These are phyloP conservation scores for Colletotrichum neosansevieriae DNA, from an alignment of 2,329 filamentous ascomycete genomes.

Conservation along the genomic window DNA sequence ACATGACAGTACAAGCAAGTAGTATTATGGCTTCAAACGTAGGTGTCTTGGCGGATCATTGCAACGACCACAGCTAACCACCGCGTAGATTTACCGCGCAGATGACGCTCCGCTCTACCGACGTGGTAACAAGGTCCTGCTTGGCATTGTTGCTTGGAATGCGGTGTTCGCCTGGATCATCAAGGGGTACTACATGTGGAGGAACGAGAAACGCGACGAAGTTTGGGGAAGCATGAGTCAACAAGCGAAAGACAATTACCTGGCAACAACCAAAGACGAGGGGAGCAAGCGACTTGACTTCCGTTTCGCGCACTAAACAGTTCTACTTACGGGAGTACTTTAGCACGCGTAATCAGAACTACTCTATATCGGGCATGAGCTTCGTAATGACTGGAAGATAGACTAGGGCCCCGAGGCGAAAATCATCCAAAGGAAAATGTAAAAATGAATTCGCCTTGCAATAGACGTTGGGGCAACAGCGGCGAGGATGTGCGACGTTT, in stretches of 20 bases:
- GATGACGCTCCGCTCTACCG: conserved; percentile 62
- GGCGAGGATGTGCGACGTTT: too few relatives aligned
- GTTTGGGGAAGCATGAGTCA: conserved; percentile 47
- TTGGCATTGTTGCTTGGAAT: conserved; percentile 54
- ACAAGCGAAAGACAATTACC: conserved; percentile 52
- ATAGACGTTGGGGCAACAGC: too few relatives aligned
- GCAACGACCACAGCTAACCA: background rate
- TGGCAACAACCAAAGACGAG: conserved; percentile 55
- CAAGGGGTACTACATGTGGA: conserved; percentile 49
- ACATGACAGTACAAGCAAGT: too few relatives aligned
- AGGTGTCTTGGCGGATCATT: background rate
- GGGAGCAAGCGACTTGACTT: conserved; percentile 55
- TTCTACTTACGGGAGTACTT: too few relatives aligned
- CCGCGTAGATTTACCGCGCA: conserved; percentile 46
- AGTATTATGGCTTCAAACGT: conserved; percentile 58
- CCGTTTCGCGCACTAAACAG: conserved; percentile 46
- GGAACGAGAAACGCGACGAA: conserved; percentile 46
- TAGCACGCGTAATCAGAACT: background rate
- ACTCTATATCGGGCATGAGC: background rate
- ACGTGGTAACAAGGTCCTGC: conserved; percentile 54
- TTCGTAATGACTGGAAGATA: too few relatives aligned
- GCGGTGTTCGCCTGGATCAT: conserved; percentile 47
- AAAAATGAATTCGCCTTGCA: too few relatives aligned
- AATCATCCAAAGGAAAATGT: too few relatives aligned
- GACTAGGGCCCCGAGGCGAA: too few relatives aligned